These are phyloP conservation scores for Claviceps quebecensis DNA, from an alignment of 2,329 filamentous ascomycete species.

Conservation along the genomic window DNA sequence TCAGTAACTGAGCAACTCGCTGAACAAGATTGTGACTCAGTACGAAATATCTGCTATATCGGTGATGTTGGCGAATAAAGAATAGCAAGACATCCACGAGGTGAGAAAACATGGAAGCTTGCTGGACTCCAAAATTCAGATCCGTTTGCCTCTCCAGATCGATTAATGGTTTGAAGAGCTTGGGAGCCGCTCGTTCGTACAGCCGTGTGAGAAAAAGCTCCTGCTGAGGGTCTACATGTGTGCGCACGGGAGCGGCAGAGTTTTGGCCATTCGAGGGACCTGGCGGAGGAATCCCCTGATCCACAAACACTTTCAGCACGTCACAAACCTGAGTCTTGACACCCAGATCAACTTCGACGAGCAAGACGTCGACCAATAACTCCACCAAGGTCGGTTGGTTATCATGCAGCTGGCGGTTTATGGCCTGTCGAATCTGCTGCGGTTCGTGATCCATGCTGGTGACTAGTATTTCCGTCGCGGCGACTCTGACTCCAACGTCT, in stretches of 20 bases:
- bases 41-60: conserved; percentile 79
- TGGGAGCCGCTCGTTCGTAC: conserved; percentile 74
- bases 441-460: conserved; percentile 93
- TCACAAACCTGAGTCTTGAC: conserved; percentile 94
- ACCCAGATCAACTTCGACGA: conserved; percentile 83
- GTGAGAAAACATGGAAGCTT: conserved; percentile 83
- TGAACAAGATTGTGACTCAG: conserved; percentile 63
- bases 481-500: conserved; percentile 75
- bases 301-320: conserved; percentile 83
- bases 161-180: conserved; percentile 75
- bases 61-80: conserved; percentile 79
- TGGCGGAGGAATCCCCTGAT: conserved; percentile 42
- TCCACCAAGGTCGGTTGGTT: conserved; percentile 78
- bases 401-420: conserved; percentile 83
- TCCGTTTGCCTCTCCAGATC: conserved; percentile 59
- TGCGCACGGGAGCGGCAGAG: conserved; percentile 46
- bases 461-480: conserved; percentile 84
- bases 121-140: conserved; percentile 61
- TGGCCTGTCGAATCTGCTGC: conserved; percentile 82
- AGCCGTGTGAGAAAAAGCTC: conserved; percentile 78
- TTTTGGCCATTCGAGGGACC: conserved; percentile 51
- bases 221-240: conserved; percentile 54
- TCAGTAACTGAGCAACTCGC: conserved; percentile 69
- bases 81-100: conserved; percentile 88
- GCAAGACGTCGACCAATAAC: conserved; percentile 77